Percentiles rank a stretch among this genome's conserved stretches.
Evolutionary conservation across 441 rosid species (phyloP).

Genomic region (Gossypium lobatum): DNA sequence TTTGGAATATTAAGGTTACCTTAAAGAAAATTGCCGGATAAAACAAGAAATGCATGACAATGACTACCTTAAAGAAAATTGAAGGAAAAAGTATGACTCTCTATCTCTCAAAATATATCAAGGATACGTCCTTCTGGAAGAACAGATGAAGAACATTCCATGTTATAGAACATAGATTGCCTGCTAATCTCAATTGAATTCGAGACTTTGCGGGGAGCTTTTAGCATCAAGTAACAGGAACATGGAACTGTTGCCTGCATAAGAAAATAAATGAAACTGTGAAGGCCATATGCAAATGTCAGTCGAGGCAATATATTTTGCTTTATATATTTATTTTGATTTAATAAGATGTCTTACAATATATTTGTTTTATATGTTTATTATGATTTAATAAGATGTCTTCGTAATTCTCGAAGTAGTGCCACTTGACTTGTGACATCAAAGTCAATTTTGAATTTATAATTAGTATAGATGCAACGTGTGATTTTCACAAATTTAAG

Average conservation of each 20-base stretch:
- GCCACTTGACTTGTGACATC: not conserved
- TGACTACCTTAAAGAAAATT: not conserved
- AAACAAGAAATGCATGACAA: not conserved
- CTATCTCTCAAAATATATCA: not conserved
- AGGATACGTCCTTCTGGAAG: constrained; percentile 72
- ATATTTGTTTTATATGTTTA: not conserved
- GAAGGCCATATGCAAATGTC: constrained; percentile 1
- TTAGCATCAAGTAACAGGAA: constrained; percentile 32
- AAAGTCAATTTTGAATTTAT: not conserved
- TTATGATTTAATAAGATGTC: not conserved
- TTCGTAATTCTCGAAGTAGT: not conserved
- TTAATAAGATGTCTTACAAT: not conserved
- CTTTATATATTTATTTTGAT: not conserved
- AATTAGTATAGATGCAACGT: not conserved
- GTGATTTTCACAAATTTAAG: not conserved
- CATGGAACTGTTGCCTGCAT: constrained; percentile 36
- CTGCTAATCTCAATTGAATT: constrained; percentile 32
- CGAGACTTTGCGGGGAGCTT: constrained; percentile 27
- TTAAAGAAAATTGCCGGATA: not conserved
- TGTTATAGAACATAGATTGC: constrained; percentile 38
- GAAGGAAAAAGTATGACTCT: not conserved
- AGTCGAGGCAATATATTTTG: not conserved
- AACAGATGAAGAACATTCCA: constrained; percentile 34
- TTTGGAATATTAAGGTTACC: constrained; percentile 42
- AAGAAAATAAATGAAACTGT: constrained; percentile 9